Base-by-base conservation (phyloP, 129 eudicot genomes). In the Cynara cardunculus region DNA sequence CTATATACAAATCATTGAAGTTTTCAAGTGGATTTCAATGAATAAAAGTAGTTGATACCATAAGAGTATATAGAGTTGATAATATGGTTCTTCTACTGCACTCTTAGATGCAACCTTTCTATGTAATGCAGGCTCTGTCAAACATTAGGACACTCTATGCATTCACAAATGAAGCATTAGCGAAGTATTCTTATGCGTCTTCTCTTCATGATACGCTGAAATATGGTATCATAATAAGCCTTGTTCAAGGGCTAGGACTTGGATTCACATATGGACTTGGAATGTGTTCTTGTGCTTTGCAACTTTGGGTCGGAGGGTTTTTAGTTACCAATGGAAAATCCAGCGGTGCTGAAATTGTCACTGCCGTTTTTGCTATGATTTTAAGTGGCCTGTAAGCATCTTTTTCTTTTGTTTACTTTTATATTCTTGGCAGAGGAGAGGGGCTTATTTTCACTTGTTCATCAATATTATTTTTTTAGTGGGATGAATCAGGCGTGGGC, bases 201-300 rank as follows among this genome's bases (percentile, higher is more conserved):
- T 87, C 94, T 66, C 89, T 90, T 53, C 90, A 90, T 7, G 88
- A 86, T 71, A 84, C 94, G 31, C 81, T 90, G 21, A 90, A 84
- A 87, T 87, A 86, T 24, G 94, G 94, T 31, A 86, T 87, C 74
- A 70, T 77, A 25, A 80, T 87, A 67, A 87, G 94, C 77, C 89
- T 90, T 67, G 87, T 90, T 71, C 91, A 87, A 85, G 89, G 94
- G 64, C 80, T 87, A 74, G 89, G 88, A 62, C 79, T 90, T 75
- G 94, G 94, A 61, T 87, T 82, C 84, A 86, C 91, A 19, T 86
- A 90, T 64, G 94, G 89, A 79, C 44, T 90, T 14, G 91, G 89
- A 72, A 87, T 90, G 69, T 90, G 91, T 74, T 90, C 91, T 19
- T 90, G 94, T 86, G 89, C 94, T 18, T 81, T 90, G 79, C 87